Conservation (phyloP, 352 stramenopile genomes). For the Phytophthora sp. region DNA sequence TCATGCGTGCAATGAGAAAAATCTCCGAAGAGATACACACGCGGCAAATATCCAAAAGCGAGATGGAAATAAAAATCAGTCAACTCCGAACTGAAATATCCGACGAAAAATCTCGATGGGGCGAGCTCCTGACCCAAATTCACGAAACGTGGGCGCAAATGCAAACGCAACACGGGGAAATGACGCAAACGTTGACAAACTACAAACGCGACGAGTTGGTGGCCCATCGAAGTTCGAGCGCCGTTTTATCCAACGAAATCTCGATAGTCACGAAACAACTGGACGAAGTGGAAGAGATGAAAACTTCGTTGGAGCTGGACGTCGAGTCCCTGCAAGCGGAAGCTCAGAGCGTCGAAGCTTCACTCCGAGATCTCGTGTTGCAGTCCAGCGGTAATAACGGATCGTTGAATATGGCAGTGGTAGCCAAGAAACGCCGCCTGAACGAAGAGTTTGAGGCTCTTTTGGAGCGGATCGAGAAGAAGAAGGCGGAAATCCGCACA, state of each 20-base stretch:
- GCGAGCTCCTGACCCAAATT: constrained; percentile 36
- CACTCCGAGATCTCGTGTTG: constrained; percentile 68
- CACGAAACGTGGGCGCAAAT: constrained; percentile 43
- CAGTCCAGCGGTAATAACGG: constrained; percentile 32
- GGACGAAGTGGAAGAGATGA: constrained; percentile 75
- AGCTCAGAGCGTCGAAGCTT: constrained; percentile 59
- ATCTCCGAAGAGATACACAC: constrained; percentile 32
- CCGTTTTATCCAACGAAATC: constrained; percentile 80
- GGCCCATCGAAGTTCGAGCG: constrained; percentile 68
- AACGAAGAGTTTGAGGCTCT: constrained; percentile 85
- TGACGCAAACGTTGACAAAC: constrained; percentile 76
- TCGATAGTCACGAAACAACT: constrained; percentile 76
- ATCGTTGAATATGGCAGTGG: constrained; percentile 63
- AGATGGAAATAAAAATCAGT: constrained; percentile 18
- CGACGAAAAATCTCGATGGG: constrained; percentile 43
- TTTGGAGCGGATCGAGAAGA: constrained; percentile 75
- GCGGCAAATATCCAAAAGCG: constrained; percentile 25
- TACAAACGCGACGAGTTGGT: constrained; percentile 87
- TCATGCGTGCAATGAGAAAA: constrained; percentile 51
- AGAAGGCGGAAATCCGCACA: constrained; percentile 62
- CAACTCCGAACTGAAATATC: constrained; percentile 24
- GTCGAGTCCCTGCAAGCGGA: constrained; percentile 64
- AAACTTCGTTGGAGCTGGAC: constrained; percentile 57
- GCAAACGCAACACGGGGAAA: constrained; percentile 53
- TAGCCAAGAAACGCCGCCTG: constrained; percentile 80